These are phyloP conservation scores for Talaromyces stipitatus DNA, from an alignment of 495 filamentous ascomycete species.

Conservation along the genomic window DNA sequence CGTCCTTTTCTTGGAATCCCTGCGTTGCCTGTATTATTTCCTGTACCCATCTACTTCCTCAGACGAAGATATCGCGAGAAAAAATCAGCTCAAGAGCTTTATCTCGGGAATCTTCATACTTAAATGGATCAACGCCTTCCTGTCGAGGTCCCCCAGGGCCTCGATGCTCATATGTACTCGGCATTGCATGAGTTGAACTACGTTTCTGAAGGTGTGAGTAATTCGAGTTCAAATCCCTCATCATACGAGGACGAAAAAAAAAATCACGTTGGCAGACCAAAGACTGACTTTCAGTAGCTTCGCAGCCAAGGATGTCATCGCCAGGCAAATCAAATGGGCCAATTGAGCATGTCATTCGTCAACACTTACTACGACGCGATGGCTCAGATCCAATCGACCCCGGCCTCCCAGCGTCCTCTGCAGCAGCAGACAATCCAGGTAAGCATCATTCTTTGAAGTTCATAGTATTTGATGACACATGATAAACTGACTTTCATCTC, in stretches of 20 bases:
- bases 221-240: too few species aligned
- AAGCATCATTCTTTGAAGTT: neutral
- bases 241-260: neutral
- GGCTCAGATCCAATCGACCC: neutral
- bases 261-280: neutral
- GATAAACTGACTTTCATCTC: neutral
- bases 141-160: neutral
- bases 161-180: neutral
- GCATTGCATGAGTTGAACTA: neutral
- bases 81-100: neutral
- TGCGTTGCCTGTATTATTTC: neutral
- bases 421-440: neutral
- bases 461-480: neutral
- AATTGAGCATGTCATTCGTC: slow-evolving; percentile 18
- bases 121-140: neutral
- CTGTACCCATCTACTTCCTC: neutral
- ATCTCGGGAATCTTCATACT: neutral
- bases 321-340: slow-evolving; percentile 23
- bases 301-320: slow-evolving; percentile 13
- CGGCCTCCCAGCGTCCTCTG: neutral
- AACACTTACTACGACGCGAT: neutral
- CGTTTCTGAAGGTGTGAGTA: neutral
- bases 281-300: slow-evolving; percentile 13
- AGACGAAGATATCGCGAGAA: neutral
- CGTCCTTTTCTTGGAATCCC: neutral